Conservation (phyloP, 371 early-diverging fungal species). For the Zopfochytrium polystomum region DNA sequence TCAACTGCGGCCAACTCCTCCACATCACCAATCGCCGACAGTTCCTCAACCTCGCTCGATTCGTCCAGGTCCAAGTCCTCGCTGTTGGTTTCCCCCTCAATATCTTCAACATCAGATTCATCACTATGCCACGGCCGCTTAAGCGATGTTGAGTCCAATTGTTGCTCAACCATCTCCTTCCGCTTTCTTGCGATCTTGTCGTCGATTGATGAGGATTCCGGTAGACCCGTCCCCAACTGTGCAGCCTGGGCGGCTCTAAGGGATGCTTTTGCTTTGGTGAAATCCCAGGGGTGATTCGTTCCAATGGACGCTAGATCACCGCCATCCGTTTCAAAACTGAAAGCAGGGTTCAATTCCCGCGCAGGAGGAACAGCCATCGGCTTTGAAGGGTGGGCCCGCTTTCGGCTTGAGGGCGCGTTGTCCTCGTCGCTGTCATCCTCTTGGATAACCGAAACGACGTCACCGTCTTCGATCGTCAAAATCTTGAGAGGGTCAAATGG, state of each 20-base stretch:
- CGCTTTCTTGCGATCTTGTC: conserved; percentile 35
- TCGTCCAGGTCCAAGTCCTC: not conserved
- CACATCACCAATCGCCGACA: no score
- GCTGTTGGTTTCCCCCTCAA: not conserved
- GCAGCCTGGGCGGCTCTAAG: conserved; percentile 8
- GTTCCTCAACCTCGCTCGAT: not conserved
- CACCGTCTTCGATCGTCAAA: conserved; percentile 35
- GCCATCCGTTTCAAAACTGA: conserved; percentile 62
- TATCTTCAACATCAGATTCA: no score
- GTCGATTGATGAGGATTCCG: conserved; percentile 17
- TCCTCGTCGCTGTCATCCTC: conserved; percentile 18
- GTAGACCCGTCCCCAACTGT: not conserved
- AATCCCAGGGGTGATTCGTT: conserved; percentile 78
- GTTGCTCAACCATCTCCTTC: conserved; percentile 10
- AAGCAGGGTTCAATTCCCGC: conserved; percentile 63
- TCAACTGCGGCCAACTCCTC: no score
- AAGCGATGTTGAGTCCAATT: no score
- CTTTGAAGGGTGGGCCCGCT: not conserved
- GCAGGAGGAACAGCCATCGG: conserved; percentile 9
- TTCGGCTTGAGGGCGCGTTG: not conserved
- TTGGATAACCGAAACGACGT: conserved; percentile 20
- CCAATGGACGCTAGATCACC: conserved; percentile 21
- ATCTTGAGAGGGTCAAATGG: conserved; percentile 39
- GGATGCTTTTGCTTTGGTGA: conserved; percentile 70
- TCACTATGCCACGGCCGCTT: no score